phyloP scores from a whole-genome alignment of 148 eudicot genomes.

The Pharnaceum exiguum region DNA sequence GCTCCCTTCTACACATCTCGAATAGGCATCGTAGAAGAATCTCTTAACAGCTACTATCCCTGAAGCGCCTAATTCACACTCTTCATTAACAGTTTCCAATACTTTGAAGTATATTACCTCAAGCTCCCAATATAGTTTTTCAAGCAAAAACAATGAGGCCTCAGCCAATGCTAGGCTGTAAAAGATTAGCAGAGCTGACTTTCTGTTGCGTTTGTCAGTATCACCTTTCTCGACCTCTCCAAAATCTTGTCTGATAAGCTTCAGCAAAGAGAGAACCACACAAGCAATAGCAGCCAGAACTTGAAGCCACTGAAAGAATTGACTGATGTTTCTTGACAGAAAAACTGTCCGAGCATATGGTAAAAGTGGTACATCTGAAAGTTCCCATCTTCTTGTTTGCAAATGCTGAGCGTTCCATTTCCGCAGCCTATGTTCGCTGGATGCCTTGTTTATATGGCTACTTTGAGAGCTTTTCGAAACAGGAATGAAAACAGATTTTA shows the following conservation, averaged over 20 bases:
- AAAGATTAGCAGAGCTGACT: constrained; percentile 48
- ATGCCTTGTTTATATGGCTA: constrained; percentile 15
- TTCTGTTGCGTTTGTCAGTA: constrained; percentile 44
- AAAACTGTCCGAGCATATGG: constrained; percentile 47
- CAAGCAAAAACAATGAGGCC: constrained; percentile 53
- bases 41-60: constrained; percentile 46
- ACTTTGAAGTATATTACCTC: constrained; percentile 34
- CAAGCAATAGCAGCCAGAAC: constrained; percentile 52
- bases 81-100: constrained; percentile 43
- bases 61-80: constrained; percentile 45
- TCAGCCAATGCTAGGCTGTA: constrained; percentile 64
- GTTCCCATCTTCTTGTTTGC: constrained; percentile 50
- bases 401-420: neutral
- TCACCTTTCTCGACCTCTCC: constrained; percentile 40
- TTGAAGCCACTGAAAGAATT: constrained; percentile 58
- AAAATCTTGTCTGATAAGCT: constrained; percentile 41
- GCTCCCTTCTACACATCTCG: constrained; percentile 54
- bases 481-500: constrained; percentile 21
- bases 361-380: constrained; percentile 55
- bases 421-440: neutral
- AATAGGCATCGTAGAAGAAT: constrained; percentile 72
- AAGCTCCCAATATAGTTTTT: constrained; percentile 74
- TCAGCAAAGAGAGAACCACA: constrained; percentile 42
- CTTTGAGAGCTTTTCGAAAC: constrained; percentile 1
- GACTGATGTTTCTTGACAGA: constrained; percentile 46